Evolutionary conservation across 2,329 filamentous ascomycete species (phyloP).

Genomic region (Venturia oleaginea): DNA sequence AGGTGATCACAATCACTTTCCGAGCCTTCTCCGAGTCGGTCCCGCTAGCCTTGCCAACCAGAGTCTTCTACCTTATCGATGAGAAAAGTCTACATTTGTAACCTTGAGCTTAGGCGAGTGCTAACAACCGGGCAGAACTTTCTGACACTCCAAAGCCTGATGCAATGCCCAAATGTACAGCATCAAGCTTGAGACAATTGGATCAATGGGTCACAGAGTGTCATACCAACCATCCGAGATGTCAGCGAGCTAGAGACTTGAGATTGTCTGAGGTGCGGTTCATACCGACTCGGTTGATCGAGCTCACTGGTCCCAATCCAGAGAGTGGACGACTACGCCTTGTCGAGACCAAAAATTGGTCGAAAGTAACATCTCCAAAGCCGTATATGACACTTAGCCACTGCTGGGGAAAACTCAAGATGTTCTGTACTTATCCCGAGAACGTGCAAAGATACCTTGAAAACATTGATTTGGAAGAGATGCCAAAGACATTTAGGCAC

Average conservation of each 20-base stretch:
- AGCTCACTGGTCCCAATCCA: neutral
- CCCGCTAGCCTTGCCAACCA: neutral
- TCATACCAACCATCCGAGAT: neutral
- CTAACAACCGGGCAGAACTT: neutral
- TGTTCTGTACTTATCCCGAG: neutral
- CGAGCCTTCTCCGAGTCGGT: neutral
- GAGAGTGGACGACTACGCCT: neutral
- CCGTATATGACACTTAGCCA: slow-evolving; percentile 5
- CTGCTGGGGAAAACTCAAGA: neutral
- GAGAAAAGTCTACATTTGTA: neutral
- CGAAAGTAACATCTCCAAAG: neutral
- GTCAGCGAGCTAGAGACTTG: neutral
- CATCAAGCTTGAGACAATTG: neutral
- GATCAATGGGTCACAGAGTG: neutral
- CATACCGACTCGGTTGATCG: neutral
- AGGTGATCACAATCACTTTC: neutral
- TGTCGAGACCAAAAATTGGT: neutral
- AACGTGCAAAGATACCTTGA: neutral
- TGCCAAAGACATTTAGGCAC: neutral
- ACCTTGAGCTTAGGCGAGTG: neutral
- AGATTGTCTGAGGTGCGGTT: neutral
- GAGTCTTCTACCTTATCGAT: neutral
- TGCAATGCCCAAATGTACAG: neutral
- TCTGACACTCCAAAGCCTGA: neutral
- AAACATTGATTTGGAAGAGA: neutral